A percentile compares a stretch with the other conserved stretches of the same genome.
phyloP scores from a whole-genome alignment of 805 yeast species.

The Zygotorulaspora danielsina region DNA sequence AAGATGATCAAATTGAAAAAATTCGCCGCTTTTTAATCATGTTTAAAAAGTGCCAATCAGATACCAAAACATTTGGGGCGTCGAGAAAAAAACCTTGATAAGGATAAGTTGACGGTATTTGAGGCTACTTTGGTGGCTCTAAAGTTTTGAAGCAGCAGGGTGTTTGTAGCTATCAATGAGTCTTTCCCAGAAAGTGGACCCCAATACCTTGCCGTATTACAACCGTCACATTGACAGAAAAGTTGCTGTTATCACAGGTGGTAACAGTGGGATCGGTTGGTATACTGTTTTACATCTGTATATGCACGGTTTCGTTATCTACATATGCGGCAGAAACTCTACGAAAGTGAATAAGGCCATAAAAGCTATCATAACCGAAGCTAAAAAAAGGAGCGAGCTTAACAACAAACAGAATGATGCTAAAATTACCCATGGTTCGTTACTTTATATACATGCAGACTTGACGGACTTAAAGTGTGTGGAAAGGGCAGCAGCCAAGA shows the following conservation, averaged over 20 bases:
- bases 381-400: slow-evolving; percentile 31
- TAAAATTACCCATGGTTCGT: slow-evolving; percentile 8
- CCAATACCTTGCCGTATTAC: slow-evolving; percentile 55
- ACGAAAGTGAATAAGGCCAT: slow-evolving; percentile 55
- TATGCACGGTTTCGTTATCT: slow-evolving; percentile 72
- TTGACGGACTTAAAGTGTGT: slow-evolving; percentile 46
- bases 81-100: too few relatives aligned
- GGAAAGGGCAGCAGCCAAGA: slow-evolving; percentile 45
- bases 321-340: slow-evolving; percentile 66
- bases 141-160: too few relatives aligned
- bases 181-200: slow-evolving; percentile 33
- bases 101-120: not conserved
- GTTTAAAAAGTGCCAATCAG: not conserved
- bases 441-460: slow-evolving; percentile 50
- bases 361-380: slow-evolving; percentile 51
- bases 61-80: too few relatives aligned
- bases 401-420: slow-evolving; percentile 8
- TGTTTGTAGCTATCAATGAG: not conserved
- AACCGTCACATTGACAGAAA: slow-evolving; percentile 52
- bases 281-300: slow-evolving; percentile 70
- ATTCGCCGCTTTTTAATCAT: not conserved
- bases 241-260: slow-evolving; percentile 75
- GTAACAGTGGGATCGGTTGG: slow-evolving; percentile 78
- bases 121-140: too few relatives aligned
- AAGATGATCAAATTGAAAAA: not conserved